phyloP scores from a whole-genome alignment of 1,139 yeast species.

The Zygosaccharomyces pseudobailii region DNA sequence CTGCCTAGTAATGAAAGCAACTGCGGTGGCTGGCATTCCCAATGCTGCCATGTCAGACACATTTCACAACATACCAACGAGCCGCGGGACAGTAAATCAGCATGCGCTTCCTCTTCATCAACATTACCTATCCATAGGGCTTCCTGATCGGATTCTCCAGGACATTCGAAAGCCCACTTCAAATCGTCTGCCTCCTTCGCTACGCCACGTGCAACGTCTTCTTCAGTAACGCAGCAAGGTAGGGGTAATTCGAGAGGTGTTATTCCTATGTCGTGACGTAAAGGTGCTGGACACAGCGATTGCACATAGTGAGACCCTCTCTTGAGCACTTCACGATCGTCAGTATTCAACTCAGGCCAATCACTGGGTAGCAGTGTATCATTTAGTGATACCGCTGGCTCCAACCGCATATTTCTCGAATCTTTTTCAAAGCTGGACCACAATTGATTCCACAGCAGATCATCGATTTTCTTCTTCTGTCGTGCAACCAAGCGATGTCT shows the following conservation, averaged over 20 bases:
- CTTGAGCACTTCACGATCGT: neutral
- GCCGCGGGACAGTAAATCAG: constrained; percentile 16
- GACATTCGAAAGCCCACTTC: constrained; percentile 33
- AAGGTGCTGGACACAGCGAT: neutral
- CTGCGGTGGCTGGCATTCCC: constrained; percentile 25
- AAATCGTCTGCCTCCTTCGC: constrained; percentile 19
- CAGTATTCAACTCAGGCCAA: neutral
- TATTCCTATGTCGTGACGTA: neutral
- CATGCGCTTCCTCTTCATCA: constrained; percentile 29
- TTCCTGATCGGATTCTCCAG: constrained; percentile 17
- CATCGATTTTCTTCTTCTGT: constrained; percentile 26
- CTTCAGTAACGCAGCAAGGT: constrained; percentile 24
- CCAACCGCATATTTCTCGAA: constrained; percentile 11
- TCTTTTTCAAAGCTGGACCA: constrained; percentile 31
- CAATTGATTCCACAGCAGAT: constrained; percentile 26
- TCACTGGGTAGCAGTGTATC: constrained; percentile 1
- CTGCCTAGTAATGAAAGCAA: constrained; percentile 11
- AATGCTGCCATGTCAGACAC: constrained; percentile 35
- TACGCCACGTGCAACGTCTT: constrained; percentile 21
- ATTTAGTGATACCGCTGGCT: constrained; percentile 12
- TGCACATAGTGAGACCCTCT: neutral
- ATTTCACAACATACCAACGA: constrained; percentile 31
- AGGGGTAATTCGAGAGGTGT: constrained; percentile 26
- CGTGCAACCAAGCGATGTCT: constrained; percentile 24
- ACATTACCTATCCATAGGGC: constrained; percentile 10